Evolutionary conservation across 495 filamentous ascomycete species (phyloP), one percentile per base, ranked within the genome.

Genomic region (Elasticomyces elasticus): DNA sequence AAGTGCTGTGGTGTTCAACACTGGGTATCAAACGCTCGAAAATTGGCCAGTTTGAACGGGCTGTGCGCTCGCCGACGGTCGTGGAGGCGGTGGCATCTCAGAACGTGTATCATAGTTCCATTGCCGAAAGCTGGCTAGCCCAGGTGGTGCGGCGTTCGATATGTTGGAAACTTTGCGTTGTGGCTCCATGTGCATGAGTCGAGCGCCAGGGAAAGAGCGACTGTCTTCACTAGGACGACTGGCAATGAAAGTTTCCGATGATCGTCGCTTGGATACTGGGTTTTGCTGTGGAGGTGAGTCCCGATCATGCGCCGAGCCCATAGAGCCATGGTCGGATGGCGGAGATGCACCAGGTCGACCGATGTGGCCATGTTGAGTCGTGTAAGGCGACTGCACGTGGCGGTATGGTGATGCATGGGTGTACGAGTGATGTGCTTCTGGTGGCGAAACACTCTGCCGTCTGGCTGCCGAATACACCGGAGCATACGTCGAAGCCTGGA

Each of bases 51-150:
- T 15, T 4, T 5, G 42, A 17, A 19, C 19, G 13, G 42, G 5
- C 27, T 33, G 27, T 19, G 22, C 17, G 42, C 42, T 23, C 25
- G 42, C 12, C 20, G 17, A 27, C 5, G 25, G 45, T 9, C 45
- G n/a, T 5, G 45, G 45, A 30, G 45, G 45, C 24, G 45, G 45
- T 27, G 45, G 45, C 45, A 49, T 49, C 6, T 19, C 42, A 49
- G 25, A 25, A 3, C 28, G 17, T 20, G 45, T 15, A 22, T 28
- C 24, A 2, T 49, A 27, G 17, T 13, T 17, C 45, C 45, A 49
- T 7, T 30, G 45, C n/a, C 45, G 24, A 17, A 49, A 49, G 24
- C 45, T 20, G n/a, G 45, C 45, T 10, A 33, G 45, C 45, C 45
- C 45, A 19, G 45, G 24, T 10, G 42, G 11, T 26, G 42, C 2